Percentiles rank a stretch among this genome's conserved stretches.
Evolutionary conservation across 768 basidiomycete species (phyloP).

Genomic region (Mycena pura): DNA sequence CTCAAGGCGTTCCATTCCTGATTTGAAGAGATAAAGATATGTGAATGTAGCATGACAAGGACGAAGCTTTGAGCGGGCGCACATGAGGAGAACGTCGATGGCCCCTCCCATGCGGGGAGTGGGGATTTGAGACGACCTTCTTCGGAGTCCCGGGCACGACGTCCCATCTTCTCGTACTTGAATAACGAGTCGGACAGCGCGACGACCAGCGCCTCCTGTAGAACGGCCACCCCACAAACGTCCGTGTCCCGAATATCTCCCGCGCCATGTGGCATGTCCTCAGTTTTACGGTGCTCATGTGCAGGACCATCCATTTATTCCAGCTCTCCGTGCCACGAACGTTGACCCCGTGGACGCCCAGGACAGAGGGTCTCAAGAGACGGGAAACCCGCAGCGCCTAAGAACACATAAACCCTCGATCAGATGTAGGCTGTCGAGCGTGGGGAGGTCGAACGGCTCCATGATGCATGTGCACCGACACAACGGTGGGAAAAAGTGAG

Average conservation of each 20-base stretch:
- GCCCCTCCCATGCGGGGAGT: slow-evolving; percentile 71
- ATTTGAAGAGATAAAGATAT: neutral
- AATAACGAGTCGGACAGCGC: slow-evolving; percentile 87
- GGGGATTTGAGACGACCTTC: slow-evolving; percentile 75
- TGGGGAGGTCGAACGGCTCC: slow-evolving; percentile 89
- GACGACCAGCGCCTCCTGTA: slow-evolving; percentile 89
- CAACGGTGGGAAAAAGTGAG: slow-evolving; percentile 92
- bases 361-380: slow-evolving; percentile 83
- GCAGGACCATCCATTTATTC: slow-evolving; percentile 93
- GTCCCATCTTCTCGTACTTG: slow-evolving; percentile 78
- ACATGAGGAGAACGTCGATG: slow-evolving; percentile 87
- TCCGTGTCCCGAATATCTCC: slow-evolving; percentile 76
- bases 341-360: slow-evolving; percentile 91
- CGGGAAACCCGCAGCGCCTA: slow-evolving; percentile 95
- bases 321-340: slow-evolving; percentile 90
- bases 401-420: slow-evolving; percentile 85
- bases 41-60: neutral
- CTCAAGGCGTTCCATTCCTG: slow-evolving; percentile 90
- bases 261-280: slow-evolving; percentile 80
- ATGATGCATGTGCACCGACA: slow-evolving; percentile 79
- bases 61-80: slow-evolving; percentile 85
- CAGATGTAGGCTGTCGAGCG: slow-evolving; percentile 83
- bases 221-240: slow-evolving; percentile 93
- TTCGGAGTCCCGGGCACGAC: slow-evolving; percentile 56
- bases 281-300: slow-evolving; percentile 74